These are phyloP conservation scores for Pestalotiopsis sp. DNA, from an alignment of 2,329 filamentous ascomycete species.

Conservation along the genomic window DNA sequence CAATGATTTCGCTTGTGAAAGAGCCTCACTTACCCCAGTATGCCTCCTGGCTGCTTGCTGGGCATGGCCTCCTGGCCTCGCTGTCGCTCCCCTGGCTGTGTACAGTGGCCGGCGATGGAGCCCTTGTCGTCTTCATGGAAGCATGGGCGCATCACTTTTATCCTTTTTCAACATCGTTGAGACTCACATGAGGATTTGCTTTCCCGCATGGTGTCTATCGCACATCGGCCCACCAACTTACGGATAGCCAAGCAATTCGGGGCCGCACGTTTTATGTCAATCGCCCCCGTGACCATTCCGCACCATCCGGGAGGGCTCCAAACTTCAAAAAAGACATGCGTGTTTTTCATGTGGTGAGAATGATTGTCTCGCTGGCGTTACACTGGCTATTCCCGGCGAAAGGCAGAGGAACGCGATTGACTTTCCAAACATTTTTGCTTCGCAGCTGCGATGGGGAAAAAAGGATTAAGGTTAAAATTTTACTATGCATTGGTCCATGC, in stretches of 20 bases:
- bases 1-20: neutral
- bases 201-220: neutral
- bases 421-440: neutral
- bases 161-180: neutral
- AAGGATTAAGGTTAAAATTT: neutral
- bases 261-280: neutral
- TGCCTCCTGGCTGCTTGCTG: neutral
- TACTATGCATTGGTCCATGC: neutral
- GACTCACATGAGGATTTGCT: neutral
- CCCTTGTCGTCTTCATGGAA: neutral
- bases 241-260: neutral
- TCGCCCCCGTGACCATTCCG: neutral
- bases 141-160: neutral
- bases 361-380: too few relatives aligned
- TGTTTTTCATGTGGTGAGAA: too few relatives aligned
- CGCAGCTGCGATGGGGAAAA: neutral
- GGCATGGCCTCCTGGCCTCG: neutral
- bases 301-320: neutral
- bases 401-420: too few relatives aligned
- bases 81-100: neutral
- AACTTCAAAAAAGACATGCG: too few relatives aligned
- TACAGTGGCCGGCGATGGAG: neutral
- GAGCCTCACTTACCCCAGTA: constrained; percentile 1
- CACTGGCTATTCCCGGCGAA: too few relatives aligned
- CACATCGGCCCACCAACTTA: too few relatives aligned